phyloP scores from a whole-genome alignment of 257 asterid species.

The Buddleja alternifolia region DNA sequence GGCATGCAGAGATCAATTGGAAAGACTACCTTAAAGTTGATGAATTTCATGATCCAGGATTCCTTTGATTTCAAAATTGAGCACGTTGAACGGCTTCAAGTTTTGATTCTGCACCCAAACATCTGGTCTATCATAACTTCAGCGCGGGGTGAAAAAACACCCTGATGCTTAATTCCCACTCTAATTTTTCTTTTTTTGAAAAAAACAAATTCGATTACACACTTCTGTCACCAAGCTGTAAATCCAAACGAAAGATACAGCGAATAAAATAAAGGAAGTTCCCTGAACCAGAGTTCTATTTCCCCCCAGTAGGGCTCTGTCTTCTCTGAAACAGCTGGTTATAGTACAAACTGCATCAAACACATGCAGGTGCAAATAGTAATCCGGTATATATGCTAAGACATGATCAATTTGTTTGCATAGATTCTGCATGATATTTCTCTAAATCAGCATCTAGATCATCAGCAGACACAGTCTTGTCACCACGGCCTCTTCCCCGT shows the following conservation, averaged over 20 bases:
- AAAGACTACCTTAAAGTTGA: too few species aligned
- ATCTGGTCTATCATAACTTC: background rate
- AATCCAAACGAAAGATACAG: constrained; percentile 31
- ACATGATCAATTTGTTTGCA: constrained; percentile 43
- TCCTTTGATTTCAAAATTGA: background rate
- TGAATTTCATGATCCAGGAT: too few species aligned
- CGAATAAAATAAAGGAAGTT: constrained; percentile 28
- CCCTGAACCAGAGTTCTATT: constrained; percentile 26
- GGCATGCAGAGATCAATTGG: too few species aligned
- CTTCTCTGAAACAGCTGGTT: constrained; percentile 30
- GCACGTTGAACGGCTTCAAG: constrained; percentile 22
- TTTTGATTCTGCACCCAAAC: background rate
- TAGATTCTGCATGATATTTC: constrained; percentile 60
- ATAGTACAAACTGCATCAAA: constrained; percentile 29
- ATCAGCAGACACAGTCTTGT: constrained; percentile 60
- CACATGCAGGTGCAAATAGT: constrained; percentile 18
- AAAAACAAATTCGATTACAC: constrained; percentile 29
- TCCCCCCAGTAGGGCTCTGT: constrained; percentile 31
- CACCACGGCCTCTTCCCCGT: constrained; percentile 47
- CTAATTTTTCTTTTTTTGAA: background rate
- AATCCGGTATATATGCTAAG: constrained; percentile 14
- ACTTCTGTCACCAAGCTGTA: constrained; percentile 18
- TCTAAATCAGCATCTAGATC: constrained; percentile 84
- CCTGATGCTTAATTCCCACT: background rate
- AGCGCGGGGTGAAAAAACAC: background rate